phyloP scores from a whole-genome alignment of 2,329 filamentous ascomycete species.

The Ascochyta pisi region DNA sequence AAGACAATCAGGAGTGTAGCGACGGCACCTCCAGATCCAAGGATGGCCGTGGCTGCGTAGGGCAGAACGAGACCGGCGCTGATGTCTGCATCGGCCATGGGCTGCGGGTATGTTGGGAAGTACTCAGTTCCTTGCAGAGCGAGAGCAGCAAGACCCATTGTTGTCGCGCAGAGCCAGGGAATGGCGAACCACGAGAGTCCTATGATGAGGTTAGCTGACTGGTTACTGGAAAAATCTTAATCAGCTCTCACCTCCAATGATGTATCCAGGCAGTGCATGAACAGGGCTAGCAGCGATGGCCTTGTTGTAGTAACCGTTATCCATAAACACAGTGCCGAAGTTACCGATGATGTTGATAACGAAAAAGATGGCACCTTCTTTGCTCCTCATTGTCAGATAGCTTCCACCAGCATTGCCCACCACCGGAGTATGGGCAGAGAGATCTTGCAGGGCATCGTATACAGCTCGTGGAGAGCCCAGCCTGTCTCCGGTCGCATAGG shows the following conservation, averaged over 20 bases:
- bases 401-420: conserved; percentile 77
- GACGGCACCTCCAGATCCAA: conserved; percentile 42
- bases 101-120: conserved; percentile 53
- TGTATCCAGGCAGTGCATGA: conserved; percentile 76
- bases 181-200: conserved; percentile 57
- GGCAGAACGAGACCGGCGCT: conserved; percentile 42
- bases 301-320: conserved; percentile 87
- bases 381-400: conserved; percentile 86
- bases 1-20: conserved; percentile 52
- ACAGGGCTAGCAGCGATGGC: conserved; percentile 87
- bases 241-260: conserved; percentile 36
- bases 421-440: conserved; percentile 73
- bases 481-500: conserved; percentile 74
- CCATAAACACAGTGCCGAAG: conserved; percentile 82
- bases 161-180: conserved; percentile 56
- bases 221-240: neutral
- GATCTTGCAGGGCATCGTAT: conserved; percentile 77
- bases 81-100: conserved; percentile 34
- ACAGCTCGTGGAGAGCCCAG: conserved; percentile 78
- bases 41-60: conserved; percentile 41
- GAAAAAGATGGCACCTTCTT: conserved; percentile 85
- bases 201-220: conserved; percentile 28
- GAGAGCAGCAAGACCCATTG: conserved; percentile 54
- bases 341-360: conserved; percentile 89
- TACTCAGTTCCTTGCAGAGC: conserved; percentile 50